Conservation (phyloP, 148 eudicot species). For the Arbutus unedo region DNA sequence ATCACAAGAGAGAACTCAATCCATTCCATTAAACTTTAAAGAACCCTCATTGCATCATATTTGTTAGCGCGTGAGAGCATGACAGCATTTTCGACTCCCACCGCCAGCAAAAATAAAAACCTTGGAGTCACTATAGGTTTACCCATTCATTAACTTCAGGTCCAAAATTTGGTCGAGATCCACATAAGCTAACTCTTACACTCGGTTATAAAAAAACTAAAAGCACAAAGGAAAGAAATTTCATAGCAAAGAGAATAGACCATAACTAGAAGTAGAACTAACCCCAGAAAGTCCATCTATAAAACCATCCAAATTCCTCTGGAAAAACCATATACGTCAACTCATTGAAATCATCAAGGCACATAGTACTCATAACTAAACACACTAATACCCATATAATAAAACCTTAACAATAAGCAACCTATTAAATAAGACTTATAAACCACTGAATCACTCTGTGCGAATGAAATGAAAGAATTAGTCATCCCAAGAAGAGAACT, state of each 20-base stretch:
- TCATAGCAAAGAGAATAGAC: not conserved
- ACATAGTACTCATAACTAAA: not conserved
- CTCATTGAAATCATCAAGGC: not conserved
- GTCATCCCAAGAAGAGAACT: not conserved
- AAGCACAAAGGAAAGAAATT: not conserved
- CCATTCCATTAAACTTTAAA: not conserved
- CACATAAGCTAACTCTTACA: too few species aligned
- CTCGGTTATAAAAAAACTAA: too few species aligned
- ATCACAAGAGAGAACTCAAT: not conserved
- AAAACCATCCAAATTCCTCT: not conserved
- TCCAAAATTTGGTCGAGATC: too few species aligned
- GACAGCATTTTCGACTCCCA: too few species aligned
- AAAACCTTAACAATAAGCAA: not conserved
- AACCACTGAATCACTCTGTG: not conserved
- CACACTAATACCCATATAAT: not conserved
- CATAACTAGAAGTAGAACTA: not conserved
- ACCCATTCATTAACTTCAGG: too few species aligned
- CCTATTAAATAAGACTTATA: not conserved
- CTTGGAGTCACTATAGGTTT: too few species aligned
- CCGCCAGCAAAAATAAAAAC: too few species aligned
- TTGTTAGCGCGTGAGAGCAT: not conserved
- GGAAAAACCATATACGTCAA: not conserved
- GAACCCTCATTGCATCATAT: not conserved
- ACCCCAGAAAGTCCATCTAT: not conserved
- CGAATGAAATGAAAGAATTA: slow-evolving; percentile 14